Percentiles rank a stretch among this genome's conserved stretches.
Conservation (phyloP, 257 asterid genomes). For the Solanum infundibuliforme region DNA sequence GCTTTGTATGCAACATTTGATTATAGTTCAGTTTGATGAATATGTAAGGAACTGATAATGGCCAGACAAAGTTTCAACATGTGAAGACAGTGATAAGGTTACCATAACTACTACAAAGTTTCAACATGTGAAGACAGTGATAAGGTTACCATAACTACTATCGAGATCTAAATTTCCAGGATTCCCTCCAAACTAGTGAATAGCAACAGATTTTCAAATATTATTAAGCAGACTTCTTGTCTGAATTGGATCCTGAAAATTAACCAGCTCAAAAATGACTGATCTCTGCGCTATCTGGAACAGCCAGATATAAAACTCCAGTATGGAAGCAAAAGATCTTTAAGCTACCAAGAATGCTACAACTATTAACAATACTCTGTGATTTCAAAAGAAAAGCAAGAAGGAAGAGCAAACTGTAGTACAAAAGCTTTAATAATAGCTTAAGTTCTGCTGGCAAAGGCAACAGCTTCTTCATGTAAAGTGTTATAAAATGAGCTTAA, state of each 20-base stretch:
- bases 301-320: neutral
- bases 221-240: neutral
- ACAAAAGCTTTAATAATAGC: neutral
- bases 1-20: neutral
- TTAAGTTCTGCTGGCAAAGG: conserved; percentile 32
- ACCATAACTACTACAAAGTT: neutral
- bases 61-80: neutral
- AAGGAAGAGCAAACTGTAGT: neutral
- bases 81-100: neutral
- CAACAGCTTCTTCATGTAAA: conserved; percentile 28
- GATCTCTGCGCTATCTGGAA: neutral
- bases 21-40: neutral
- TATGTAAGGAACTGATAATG: neutral
- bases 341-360: neutral
- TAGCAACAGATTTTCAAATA: neutral
- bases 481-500: conserved; percentile 54
- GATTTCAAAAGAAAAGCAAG: neutral
- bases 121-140: neutral
- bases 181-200: neutral
- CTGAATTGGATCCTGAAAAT: neutral
- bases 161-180: neutral
- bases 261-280: neutral
- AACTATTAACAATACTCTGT: neutral
- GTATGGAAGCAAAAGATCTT: neutral
- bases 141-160: neutral